Conservation (phyloP, 345 rosid genomes). For the Gossypium australe region DNA sequence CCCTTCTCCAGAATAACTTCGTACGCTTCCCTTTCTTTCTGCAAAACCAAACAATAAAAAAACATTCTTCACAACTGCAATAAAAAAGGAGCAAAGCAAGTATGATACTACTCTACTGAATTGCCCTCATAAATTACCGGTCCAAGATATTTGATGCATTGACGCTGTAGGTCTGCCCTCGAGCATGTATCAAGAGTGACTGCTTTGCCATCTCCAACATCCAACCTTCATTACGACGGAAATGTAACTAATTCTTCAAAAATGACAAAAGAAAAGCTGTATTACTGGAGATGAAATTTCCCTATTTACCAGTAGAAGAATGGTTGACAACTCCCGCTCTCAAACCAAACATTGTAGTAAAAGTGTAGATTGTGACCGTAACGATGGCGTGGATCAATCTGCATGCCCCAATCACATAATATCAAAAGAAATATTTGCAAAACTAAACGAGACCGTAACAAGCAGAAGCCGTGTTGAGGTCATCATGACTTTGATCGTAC, state of each 20-base stretch:
- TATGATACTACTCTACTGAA: not conserved
- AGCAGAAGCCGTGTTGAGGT: too few relatives aligned
- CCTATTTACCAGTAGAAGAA: constrained; percentile 62
- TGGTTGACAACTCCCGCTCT: constrained; percentile 54
- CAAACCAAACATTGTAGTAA: constrained; percentile 61
- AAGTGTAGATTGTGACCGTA: constrained; percentile 74
- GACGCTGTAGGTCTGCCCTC: constrained; percentile 42
- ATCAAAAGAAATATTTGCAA: too few relatives aligned
- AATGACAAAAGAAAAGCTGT: not conserved
- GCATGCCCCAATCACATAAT: not conserved
- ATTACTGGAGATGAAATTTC: not conserved
- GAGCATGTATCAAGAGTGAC: constrained; percentile 47
- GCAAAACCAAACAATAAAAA: not conserved
- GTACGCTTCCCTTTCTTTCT: constrained; percentile 66
- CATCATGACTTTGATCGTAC: too few relatives aligned
- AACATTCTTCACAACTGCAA: not conserved
- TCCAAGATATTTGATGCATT: constrained; percentile 76
- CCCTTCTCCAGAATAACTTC: constrained; percentile 50
- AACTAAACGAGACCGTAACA: too few relatives aligned
- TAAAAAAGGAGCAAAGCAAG: not conserved
- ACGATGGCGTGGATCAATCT: constrained; percentile 86
- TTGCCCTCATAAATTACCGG: constrained; percentile 38
- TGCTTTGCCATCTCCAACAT: constrained; percentile 77
- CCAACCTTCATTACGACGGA: constrained; percentile 46
- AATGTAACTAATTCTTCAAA: not conserved